A percentile compares a stretch with the other conserved stretches of the same genome.
Evolutionary conservation across 495 filamentous ascomycete species (phyloP).

Genomic region (Penicillium robsamsonii): DNA sequence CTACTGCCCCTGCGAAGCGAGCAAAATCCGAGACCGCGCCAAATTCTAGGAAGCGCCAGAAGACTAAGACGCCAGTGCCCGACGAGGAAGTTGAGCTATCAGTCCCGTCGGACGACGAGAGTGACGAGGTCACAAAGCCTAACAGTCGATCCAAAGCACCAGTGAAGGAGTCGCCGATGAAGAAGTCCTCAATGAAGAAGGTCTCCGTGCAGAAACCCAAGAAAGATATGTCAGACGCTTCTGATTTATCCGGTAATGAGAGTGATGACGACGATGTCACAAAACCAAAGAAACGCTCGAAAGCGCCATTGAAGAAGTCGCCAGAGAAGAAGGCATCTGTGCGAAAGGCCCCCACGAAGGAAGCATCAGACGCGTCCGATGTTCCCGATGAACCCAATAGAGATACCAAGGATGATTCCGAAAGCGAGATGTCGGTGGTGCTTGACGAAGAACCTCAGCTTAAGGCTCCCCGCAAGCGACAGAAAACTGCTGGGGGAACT

Average conservation of each 20-base stretch:
- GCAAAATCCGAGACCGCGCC: constrained; percentile 20
- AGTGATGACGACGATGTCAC: constrained; percentile 27
- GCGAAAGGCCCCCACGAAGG: constrained; percentile 30
- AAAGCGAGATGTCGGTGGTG: constrained; percentile 78
- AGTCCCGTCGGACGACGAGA: constrained; percentile 15
- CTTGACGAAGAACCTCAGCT: constrained; percentile 68
- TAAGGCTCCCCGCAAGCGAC: constrained; percentile 47
- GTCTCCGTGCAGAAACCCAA: constrained; percentile 29
- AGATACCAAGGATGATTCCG: constrained; percentile 54
- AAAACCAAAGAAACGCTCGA: constrained; percentile 23
- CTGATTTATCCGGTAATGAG: constrained; percentile 16
- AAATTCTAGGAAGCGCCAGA: constrained; percentile 38
- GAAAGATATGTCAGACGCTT: constrained; percentile 25
- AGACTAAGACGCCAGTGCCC: constrained; percentile 31
- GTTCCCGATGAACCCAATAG: constrained; percentile 19
- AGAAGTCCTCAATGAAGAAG: constrained; percentile 31
- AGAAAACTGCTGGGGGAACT: constrained; percentile 33
- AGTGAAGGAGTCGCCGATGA: neutral
- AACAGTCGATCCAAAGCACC: constrained; percentile 20
- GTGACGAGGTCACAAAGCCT: constrained; percentile 26
- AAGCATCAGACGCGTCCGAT: constrained; percentile 28
- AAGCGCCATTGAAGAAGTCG: constrained; percentile 21
- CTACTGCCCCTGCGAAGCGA: constrained; percentile 28
- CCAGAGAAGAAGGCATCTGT: constrained; percentile 28
- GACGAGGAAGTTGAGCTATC: constrained; percentile 26